phyloP scores from a whole-genome alignment of 345 rosid genomes.

The Orychophragmus violaceus region DNA sequence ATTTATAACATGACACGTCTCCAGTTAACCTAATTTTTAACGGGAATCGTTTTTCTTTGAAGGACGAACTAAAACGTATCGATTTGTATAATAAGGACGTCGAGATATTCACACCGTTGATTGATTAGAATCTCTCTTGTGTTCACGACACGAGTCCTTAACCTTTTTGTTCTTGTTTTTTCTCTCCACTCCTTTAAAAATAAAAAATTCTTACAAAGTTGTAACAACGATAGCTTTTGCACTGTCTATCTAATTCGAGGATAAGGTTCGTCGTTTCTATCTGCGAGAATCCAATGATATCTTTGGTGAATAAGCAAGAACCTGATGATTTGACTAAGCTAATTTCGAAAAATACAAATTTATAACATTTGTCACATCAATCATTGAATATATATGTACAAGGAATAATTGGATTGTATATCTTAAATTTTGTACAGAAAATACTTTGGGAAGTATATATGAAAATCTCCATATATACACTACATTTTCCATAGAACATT shows the following conservation, averaged over 20 bases:
- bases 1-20: neutral
- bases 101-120: constrained; percentile 18
- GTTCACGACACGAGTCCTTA: constrained; percentile 29
- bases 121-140: constrained; percentile 24
- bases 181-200: neutral
- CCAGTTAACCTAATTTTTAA: neutral
- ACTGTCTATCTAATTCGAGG: constrained; percentile 18
- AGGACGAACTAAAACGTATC: constrained; percentile 17
- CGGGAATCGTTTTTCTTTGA: neutral
- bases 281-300: constrained; percentile 20
- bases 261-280: constrained; percentile 25
- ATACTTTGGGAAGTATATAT: neutral
- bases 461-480: neutral
- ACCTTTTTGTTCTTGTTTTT: neutral
- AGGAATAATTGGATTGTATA: neutral
- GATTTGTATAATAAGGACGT: constrained; percentile 3
- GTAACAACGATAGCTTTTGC: constrained; percentile 20
- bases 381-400: neutral
- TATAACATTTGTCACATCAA: neutral
- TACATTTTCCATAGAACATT: neutral
- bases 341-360: neutral
- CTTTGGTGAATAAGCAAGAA: constrained; percentile 3
- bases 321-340: neutral
- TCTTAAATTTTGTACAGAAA: neutral
- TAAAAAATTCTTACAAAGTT: neutral